Conservation (phyloP, 768 basidiomycete genomes). For the Nevesoporus exiguus region DNA sequence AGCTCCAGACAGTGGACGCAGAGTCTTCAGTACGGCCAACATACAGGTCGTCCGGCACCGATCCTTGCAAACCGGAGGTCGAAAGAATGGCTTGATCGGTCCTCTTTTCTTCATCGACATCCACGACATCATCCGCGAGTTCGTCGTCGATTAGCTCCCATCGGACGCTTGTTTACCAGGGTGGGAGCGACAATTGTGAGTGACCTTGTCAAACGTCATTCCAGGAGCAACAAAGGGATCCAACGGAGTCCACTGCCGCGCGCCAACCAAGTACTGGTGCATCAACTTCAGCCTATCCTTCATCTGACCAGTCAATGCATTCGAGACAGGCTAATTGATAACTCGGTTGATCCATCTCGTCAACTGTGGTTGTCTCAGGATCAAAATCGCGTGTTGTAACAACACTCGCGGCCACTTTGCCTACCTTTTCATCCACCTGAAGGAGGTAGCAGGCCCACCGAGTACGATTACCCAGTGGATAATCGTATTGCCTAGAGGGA, state of each 20-base stretch:
- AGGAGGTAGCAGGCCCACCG: slow-evolving; percentile 35
- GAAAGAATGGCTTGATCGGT: slow-evolving; percentile 9
- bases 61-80: slow-evolving; percentile 9
- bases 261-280: slow-evolving; percentile 33
- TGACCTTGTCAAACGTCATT: slow-evolving; percentile 20
- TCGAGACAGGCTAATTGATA: slow-evolving; percentile 35
- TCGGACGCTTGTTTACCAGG: slow-evolving; percentile 9
- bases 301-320: slow-evolving; percentile 32
- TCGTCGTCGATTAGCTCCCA: slow-evolving; percentile 28
- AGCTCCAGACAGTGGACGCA: slow-evolving; percentile 39
- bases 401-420: slow-evolving; percentile 34
- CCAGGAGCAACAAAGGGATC: neutral
- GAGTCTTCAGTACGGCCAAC: slow-evolving; percentile 16
- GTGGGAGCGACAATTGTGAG: slow-evolving; percentile 26
- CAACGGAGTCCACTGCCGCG: slow-evolving; percentile 20
- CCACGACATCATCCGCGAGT: slow-evolving; percentile 13
- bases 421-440: slow-evolving; percentile 28
- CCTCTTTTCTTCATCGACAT: slow-evolving; percentile 15
- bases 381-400: slow-evolving; percentile 39
- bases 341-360: slow-evolving; percentile 40
- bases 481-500: slow-evolving; percentile 28
- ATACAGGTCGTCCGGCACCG: slow-evolving; percentile 3
- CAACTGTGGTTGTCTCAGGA: slow-evolving; percentile 36
- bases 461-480: slow-evolving; percentile 25
- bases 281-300: slow-evolving; percentile 19